phyloP scores from a whole-genome alignment of 75 land plant genomes.

The Azolla pinnata region DNA sequence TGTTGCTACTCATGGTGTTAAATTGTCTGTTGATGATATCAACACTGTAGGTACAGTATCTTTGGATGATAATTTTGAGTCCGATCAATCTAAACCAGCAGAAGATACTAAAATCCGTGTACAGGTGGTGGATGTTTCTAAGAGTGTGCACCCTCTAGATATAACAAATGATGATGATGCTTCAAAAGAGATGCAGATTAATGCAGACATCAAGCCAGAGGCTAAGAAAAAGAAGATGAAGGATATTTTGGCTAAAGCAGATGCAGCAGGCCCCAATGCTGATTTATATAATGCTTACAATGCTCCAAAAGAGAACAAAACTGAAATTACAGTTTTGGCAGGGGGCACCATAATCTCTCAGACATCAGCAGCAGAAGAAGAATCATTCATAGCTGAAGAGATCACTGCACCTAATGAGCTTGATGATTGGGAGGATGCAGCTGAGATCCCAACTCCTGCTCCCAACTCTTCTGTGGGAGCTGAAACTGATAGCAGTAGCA shows the following conservation, averaged over 20 bases:
- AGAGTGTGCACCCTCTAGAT: neutral
- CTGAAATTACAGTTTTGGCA: constrained; percentile 9
- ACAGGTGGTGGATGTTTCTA: no score
- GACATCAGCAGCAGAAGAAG: constrained; percentile 12
- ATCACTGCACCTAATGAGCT: constrained; percentile 39
- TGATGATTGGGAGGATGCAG: constrained; percentile 95
- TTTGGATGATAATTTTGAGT: no score
- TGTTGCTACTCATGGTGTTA: no score
- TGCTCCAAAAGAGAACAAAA: constrained; percentile 70
- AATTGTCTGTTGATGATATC: no score
- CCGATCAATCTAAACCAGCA: no score
- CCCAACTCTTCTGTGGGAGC: constrained; percentile 18
- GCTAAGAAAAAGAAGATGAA: constrained; percentile 66
- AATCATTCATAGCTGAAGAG: constrained; percentile 15
- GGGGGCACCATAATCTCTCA: constrained; percentile 8
- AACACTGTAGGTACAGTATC: no score
- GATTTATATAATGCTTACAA: constrained; percentile 93
- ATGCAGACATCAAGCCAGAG: constrained; percentile 15
- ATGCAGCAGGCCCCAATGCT: constrained; percentile 67
- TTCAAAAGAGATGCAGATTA: neutral
- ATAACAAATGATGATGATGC: neutral
- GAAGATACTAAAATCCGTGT: no score
- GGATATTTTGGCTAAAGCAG: constrained; percentile 64
- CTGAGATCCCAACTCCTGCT: constrained; percentile 60
- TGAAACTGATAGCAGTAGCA: constrained; percentile 2